phyloP scores from a whole-genome alignment of 306 rosid genomes.

The Sicyos baderoa region DNA sequence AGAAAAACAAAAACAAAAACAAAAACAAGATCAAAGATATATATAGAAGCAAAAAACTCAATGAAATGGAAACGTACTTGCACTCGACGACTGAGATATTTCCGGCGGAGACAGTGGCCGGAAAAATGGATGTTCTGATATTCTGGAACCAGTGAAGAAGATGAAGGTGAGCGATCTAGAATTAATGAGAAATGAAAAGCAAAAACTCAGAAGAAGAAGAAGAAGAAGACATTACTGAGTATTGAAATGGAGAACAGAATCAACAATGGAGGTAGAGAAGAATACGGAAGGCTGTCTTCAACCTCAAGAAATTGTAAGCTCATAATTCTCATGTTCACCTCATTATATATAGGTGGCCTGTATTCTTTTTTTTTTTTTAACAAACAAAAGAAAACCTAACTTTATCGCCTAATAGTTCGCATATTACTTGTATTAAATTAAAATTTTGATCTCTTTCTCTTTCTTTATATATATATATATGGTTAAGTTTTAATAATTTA shows the following conservation, averaged over 20 bases:
- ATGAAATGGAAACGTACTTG: not conserved
- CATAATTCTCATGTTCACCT: not conserved
- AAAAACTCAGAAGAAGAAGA: not conserved
- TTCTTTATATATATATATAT: too few species aligned
- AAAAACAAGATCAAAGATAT: not conserved
- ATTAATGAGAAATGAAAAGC: not conserved
- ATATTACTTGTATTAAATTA: too few species aligned
- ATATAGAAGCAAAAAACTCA: not conserved
- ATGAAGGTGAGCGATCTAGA: not conserved
- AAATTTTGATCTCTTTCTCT: too few species aligned
- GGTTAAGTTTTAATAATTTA: too few species aligned
- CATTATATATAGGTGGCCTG: too few species aligned
- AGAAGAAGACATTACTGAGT: not conserved
- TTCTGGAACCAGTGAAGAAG: not conserved
- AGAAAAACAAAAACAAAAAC: not conserved
- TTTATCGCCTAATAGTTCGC: too few species aligned
- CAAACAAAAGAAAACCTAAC: too few species aligned
- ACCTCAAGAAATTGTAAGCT: not conserved
- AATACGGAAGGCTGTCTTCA: not conserved
- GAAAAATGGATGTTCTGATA: constrained; percentile 7
- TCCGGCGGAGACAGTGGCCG: not conserved
- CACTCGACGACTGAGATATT: not conserved
- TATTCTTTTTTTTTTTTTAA: too few species aligned
- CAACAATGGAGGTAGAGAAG: not conserved
- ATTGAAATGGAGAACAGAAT: not conserved